A percentile compares a stretch with the other conserved stretches of the same genome.
These are phyloP conservation scores for Populus nigra DNA, from an alignment of 345 rosid species.

Conservation along the genomic window DNA sequence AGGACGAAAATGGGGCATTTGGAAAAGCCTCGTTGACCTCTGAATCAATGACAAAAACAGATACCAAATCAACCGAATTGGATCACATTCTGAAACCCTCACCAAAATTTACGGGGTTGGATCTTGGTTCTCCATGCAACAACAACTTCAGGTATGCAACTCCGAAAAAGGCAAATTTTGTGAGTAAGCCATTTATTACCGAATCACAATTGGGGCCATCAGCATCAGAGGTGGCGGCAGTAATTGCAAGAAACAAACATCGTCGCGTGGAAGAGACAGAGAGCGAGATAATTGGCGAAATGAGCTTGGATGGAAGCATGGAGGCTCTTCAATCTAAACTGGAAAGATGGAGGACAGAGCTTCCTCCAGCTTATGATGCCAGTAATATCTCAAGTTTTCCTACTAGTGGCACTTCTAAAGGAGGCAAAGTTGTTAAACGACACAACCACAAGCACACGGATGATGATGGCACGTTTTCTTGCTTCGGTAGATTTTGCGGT, in stretches of 20 bases:
- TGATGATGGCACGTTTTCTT: conserved; percentile 54
- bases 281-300: conserved; percentile 46
- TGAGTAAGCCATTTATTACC: conserved; percentile 34
- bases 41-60: not conserved
- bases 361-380: conserved; percentile 59
- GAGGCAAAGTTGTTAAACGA: conserved; percentile 22
- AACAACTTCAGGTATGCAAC: conserved; percentile 22
- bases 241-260: conserved; percentile 39
- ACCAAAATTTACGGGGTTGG: conserved; percentile 3
- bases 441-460: conserved; percentile 34
- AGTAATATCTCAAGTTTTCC: conserved; percentile 37
- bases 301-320: conserved; percentile 62
- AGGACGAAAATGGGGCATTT: not conserved
- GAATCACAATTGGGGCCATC: conserved; percentile 85
- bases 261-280: conserved; percentile 39
- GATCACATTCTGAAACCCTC: not conserved
- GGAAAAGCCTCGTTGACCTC: conserved; percentile 1
- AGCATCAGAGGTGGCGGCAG: conserved; percentile 79
- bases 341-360: conserved; percentile 76
- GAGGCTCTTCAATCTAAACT: conserved; percentile 82
- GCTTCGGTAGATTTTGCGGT: conserved; percentile 69
- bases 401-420: conserved; percentile 17
- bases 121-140: conserved; percentile 3
- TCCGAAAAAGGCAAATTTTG: conserved; percentile 28
- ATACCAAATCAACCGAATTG: not conserved